These are phyloP conservation scores for Ganoderma sinense DNA, from an alignment of 1,284 basidiomycete genomes.

Conservation along the genomic window DNA sequence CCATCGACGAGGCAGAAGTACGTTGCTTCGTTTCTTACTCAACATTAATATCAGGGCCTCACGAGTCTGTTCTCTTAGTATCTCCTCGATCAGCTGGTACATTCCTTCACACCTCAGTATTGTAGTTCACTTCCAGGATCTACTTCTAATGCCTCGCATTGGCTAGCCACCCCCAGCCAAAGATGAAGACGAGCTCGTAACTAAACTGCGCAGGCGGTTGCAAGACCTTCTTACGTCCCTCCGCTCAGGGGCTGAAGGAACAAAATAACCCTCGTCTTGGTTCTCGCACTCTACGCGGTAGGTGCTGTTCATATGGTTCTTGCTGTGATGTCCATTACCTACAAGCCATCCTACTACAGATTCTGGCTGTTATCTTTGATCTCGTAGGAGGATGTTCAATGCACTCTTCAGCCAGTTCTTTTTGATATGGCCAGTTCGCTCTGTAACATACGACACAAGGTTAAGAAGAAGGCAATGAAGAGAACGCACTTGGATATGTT, in stretches of 20 bases:
- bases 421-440: neutral
- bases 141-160: neutral
- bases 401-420: neutral
- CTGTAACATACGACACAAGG: neutral
- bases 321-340: neutral
- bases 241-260: slow-evolving; percentile 37
- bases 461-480: neutral
- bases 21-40: neutral
- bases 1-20: slow-evolving; percentile 42
- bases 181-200: slow-evolving; percentile 37
- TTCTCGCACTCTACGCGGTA: neutral
- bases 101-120: neutral
- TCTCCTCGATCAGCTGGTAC: slow-evolving; percentile 40
- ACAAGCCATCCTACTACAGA: neutral
- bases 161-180: slow-evolving; percentile 36
- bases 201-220: slow-evolving; percentile 36
- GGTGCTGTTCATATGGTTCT: neutral
- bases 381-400: neutral
- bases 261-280: neutral
- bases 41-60: neutral
- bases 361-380: neutral
- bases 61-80: slow-evolving; percentile 29
- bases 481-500: neutral
- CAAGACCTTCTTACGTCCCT: slow-evolving; percentile 37
- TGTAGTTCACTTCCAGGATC: neutral